Evolutionary conservation across 192 early-diverging fungal species (phyloP).

Genomic region (Funneliformis mosseae): DNA sequence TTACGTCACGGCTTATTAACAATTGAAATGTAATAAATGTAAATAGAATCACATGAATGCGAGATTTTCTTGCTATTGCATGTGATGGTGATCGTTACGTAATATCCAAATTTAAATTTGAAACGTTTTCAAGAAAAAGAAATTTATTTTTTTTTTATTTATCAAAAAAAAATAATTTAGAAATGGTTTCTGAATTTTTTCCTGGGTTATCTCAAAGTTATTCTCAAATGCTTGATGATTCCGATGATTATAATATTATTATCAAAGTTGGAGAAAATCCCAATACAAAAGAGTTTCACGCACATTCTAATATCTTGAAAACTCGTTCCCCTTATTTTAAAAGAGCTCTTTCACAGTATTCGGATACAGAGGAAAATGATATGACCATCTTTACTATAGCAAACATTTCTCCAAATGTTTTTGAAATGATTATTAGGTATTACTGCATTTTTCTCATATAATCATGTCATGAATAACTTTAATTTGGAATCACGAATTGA

Average conservation of each 20-base stretch:
- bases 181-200: not conserved
- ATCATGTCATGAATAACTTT: no score
- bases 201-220: not conserved
- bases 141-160: no score
- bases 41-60: no score
- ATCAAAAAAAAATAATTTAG: no score
- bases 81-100: no score
- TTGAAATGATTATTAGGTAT: constrained; percentile 22
- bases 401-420: constrained; percentile 23
- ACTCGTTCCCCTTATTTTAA: constrained; percentile 15
- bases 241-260: constrained; percentile 27
- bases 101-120: no score
- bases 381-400: constrained; percentile 14
- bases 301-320: constrained; percentile 7
- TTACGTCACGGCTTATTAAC: no score
- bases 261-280: constrained; percentile 10
- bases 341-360: not conserved
- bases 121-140: no score
- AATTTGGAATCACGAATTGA: no score
- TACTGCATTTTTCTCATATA: no score
- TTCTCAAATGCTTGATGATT: not conserved
- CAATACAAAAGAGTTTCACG: constrained; percentile 12
- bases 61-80: no score
- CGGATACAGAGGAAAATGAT: not conserved
- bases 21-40: no score